phyloP scores from a whole-genome alignment of 2,329 filamentous ascomycete species.

The Ophiostoma ulmi region DNA sequence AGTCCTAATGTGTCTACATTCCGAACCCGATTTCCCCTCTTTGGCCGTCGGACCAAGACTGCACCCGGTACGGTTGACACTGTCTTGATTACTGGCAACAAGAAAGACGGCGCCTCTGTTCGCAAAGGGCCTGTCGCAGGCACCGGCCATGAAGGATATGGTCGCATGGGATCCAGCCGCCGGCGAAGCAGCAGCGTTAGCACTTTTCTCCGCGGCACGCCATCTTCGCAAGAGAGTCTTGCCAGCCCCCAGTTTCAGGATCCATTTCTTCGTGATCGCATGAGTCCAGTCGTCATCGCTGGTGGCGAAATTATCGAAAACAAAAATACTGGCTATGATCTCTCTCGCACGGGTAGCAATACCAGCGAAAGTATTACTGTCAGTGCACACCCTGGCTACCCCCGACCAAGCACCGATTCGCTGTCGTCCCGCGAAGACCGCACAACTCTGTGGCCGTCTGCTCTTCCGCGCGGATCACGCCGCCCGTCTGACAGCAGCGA shows the following conservation, averaged over 20 bases:
- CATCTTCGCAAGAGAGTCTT: conserved; percentile 50
- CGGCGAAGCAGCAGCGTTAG: conserved; percentile 59
- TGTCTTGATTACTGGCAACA: conserved; percentile 41
- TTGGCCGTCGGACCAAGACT: conserved; percentile 66
- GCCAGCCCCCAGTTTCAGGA: conserved; percentile 40
- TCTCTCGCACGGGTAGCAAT: not conserved
- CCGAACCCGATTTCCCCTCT: conserved; percentile 68
- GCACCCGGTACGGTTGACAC: conserved; percentile 47
- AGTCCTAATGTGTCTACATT: conserved; percentile 56
- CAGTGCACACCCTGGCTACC: conserved; percentile 15
- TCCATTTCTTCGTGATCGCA: conserved; percentile 55
- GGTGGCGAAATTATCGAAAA: conserved; percentile 60
- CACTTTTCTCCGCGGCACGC: conserved; percentile 43
- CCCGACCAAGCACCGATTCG: conserved; percentile 41
- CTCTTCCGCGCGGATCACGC: conserved; percentile 40
- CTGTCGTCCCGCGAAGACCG: conserved; percentile 41
- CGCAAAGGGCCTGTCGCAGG: conserved; percentile 81
- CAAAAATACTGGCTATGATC: conserved; percentile 40
- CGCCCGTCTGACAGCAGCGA: conserved; percentile 54
- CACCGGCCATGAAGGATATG: conserved; percentile 89
- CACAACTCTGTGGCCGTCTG: conserved; percentile 51
- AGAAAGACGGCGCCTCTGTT: conserved; percentile 49
- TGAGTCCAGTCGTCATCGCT: conserved; percentile 62
- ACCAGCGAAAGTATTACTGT: not conserved
- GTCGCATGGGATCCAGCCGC: conserved; percentile 55